phyloP scores from a whole-genome alignment of 225 moss, liverwort and hornwort species.

The Rhytidiadelphus loreus region DNA sequence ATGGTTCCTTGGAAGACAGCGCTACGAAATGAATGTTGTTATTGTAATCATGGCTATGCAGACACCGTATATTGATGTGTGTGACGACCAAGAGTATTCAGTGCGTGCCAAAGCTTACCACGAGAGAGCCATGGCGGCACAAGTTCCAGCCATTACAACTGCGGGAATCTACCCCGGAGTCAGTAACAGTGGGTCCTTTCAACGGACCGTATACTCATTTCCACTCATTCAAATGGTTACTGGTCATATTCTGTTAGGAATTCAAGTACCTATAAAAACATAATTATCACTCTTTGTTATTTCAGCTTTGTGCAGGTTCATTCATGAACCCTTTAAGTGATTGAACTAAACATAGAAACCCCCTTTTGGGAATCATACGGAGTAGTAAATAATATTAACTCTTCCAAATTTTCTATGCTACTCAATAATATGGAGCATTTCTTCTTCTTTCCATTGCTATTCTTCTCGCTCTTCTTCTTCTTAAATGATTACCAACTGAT shows the following conservation, averaged over 20 bases:
- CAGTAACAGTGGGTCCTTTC: conserved; percentile 71
- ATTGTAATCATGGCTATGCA: conserved; percentile 11
- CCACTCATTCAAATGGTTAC: neutral
- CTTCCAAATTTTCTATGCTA: neutral
- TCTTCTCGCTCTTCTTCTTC: neutral
- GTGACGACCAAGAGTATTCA: conserved; percentile 90
- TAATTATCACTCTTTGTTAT: neutral
- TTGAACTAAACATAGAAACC: neutral
- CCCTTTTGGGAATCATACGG: neutral
- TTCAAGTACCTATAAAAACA: neutral
- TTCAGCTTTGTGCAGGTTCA: neutral
- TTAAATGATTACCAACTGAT: neutral
- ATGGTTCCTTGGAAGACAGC: neutral
- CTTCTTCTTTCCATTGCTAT: neutral
- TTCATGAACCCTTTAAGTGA: neutral
- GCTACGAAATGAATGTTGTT: neutral
- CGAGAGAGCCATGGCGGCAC: conserved; percentile 49
- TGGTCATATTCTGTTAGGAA: neutral
- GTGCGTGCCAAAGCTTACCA: conserved; percentile 65
- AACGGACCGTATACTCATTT: neutral
- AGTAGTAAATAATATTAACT: neutral
- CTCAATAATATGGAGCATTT: neutral
- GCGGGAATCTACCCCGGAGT: conserved; percentile 95
- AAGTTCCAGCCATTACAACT: conserved; percentile 78
- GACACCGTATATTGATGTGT: conserved; percentile 90